Evolutionary conservation across 2,329 filamentous ascomycete species (phyloP), one percentile per base, ranked within the genome.

Genomic region (Neofusicoccum sp.): DNA sequence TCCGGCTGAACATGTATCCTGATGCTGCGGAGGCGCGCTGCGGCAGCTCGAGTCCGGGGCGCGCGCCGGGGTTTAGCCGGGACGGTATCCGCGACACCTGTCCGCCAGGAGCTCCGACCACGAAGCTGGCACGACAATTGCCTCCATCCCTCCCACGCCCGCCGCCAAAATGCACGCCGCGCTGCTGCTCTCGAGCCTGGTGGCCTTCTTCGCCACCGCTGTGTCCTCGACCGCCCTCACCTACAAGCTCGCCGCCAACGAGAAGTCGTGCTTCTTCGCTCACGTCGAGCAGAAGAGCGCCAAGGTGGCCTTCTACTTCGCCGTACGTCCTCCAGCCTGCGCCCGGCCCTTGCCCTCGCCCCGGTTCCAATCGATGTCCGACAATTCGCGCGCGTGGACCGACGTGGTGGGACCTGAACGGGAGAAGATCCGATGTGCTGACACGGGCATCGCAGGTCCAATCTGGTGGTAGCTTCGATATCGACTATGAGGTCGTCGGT

Each of bases 251-350:
- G 79, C 83, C 57, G 90, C 95, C 54, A 90, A 96, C 80, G 95
- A 98, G 82, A 92, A 90, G 78, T 91, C 95, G 63, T 99, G 95
- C 82, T 99, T 99, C 85, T 97, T 90, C 76, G 85, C 90, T 61
- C 81, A 86, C 67, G 88, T 93, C 60, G 86, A 92, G 65, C 85
- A 89, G 73, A 84, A 85, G 74, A 88, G 88, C 68, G 86, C 90
- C 70, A 99, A 99, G 85, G 83, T 99, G 67, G 93, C 95, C 53
- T 99, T 99, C 74, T 99, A 99, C 81, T 99, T 99, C 79, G 96
- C 95, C 63, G 95, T 99, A 80, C 67, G 89, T 79, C 11, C 16
- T 14, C 59, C n/a, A n/a, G n/a, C 11, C 8, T 9, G 24, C 11
- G 6, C 11, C 28, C 31, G 20, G 58, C 62, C 26, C 8, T 31